Conservation (phyloP, 805 yeast species). For the Candida endomychidarum region DNA sequence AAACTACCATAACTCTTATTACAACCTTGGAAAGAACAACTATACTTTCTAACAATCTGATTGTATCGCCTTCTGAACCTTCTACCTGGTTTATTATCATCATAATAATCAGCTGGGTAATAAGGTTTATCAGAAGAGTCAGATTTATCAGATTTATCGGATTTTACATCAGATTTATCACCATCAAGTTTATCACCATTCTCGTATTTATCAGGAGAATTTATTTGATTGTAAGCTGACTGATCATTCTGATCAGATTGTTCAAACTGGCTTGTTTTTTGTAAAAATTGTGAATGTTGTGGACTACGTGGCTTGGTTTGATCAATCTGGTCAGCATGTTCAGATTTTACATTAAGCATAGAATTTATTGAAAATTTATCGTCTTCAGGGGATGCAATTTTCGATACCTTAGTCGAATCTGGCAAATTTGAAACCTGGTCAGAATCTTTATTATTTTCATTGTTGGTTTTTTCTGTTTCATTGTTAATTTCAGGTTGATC, state of each 20-base stretch:
- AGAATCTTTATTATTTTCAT: too few species aligned
- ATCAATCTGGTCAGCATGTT: neutral
- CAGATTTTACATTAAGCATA: neutral
- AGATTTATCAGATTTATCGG: conserved; percentile 3
- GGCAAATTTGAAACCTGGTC: too few species aligned
- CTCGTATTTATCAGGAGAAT: neutral
- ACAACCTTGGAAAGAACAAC: conserved; percentile 39
- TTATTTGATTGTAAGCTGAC: too few species aligned
- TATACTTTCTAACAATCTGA: conserved; percentile 35
- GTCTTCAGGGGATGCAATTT: too few species aligned
- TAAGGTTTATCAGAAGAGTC: conserved; percentile 2
- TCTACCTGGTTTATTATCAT: conserved; percentile 25
- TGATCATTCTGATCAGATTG: too few species aligned
- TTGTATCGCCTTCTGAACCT: conserved; percentile 36
- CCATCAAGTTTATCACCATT: neutral
- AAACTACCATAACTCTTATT: conserved; percentile 42
- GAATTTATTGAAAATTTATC: neutral
- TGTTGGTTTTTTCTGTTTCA: too few species aligned
- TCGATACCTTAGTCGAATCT: too few species aligned
- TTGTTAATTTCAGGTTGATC: too few species aligned
- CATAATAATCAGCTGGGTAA: conserved; percentile 3
- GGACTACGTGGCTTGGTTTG: too few species aligned
- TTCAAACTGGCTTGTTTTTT: too few species aligned
- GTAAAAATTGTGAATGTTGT: too few species aligned
- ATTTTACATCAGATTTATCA: neutral